phyloP scores from a whole-genome alignment of 176 grass and related monocot genomes.

The Lolium perenne region DNA sequence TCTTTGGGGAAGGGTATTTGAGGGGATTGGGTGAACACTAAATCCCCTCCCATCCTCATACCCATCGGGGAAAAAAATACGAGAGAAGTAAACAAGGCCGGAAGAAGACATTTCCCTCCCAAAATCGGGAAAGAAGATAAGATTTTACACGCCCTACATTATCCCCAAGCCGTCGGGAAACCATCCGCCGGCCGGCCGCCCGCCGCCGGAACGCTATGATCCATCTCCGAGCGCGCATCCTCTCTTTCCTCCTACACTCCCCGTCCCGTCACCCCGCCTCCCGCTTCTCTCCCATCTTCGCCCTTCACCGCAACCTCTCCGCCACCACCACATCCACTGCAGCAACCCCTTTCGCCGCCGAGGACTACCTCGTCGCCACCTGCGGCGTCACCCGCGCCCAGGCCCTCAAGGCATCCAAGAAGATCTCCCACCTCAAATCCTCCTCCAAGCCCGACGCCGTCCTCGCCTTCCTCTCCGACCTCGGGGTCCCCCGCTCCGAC shows the following conservation, averaged over 20 bases:
- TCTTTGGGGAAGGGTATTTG: too few relatives aligned
- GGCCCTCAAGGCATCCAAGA: not conserved
- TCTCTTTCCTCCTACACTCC: not conserved
- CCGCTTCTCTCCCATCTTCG: not conserved
- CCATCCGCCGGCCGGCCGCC: not conserved
- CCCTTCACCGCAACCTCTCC: not conserved
- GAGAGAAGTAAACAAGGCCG: too few relatives aligned
- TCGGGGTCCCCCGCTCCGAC: slow-evolving; percentile 24
- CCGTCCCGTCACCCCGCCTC: not conserved
- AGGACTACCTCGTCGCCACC: slow-evolving; percentile 47
- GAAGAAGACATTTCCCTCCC: not conserved
- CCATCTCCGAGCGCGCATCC: not conserved
- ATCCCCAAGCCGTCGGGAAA: slow-evolving; percentile 1
- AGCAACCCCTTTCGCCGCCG: slow-evolving; percentile 23
- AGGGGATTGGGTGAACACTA: too few relatives aligned
- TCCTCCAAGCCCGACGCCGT: slow-evolving; percentile 43
- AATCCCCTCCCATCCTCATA: too few relatives aligned
- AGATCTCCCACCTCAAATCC: slow-evolving; percentile 22
- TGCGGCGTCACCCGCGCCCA: slow-evolving; percentile 27
- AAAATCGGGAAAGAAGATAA: not conserved
- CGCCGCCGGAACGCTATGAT: slow-evolving; percentile 21
- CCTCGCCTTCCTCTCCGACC: slow-evolving; percentile 37
- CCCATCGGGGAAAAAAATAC: too few relatives aligned
- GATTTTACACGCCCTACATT: not conserved
- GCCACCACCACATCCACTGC: not conserved